Base-by-base conservation (phyloP, 2,329 filamentous ascomycete genomes). In the Diplodia mutila region DNA sequence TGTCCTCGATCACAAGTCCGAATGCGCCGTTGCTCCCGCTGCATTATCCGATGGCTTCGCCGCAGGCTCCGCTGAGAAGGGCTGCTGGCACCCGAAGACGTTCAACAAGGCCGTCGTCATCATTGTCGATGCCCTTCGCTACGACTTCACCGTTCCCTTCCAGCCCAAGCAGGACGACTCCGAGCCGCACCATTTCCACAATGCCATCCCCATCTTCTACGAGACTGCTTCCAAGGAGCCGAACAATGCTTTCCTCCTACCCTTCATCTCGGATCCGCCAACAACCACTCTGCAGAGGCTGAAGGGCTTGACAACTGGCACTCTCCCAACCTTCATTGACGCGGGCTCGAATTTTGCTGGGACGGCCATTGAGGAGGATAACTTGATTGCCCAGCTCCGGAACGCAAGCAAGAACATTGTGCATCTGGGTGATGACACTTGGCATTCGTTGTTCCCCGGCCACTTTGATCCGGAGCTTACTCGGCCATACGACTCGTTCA, bases 371-470 rank as follows among this genome's bases (percentile, higher is more conserved):
- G 94, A 97, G 67, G 95, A 99, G 82, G 95, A 99, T 77, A 92
- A 92, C 71, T 72, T 92, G 54, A 81, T 92, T 16, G 85, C 85
- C 65, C 90, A 92, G 73, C 73, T 92, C 69, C 85, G 83, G 67
- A 81, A 84, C 72, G 86, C 87, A 18, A 88, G 88, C 42, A 91
- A 93, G 83, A 91, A 86, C 70, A 87, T 99, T 72, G 95, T 94
- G 6, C 96, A 99, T 75, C 83, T 99, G 46, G 95, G 95, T n/a
- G 95, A 99, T 77, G 94, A 99, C 80, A 99, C 95, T 4, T 99
- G 95, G 95, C 91, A 93, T 71, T 86, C 92, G 52, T 83, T 99
- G 18, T 99, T 98, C 76, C 95, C 95, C 0, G 92, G 86, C n/a
- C 93, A 96, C 78, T 99, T 99, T 74, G 90, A 97, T 77, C 82